Base-by-base conservation (phyloP, 176 grass and related monocot species). In the Urochloa ruziziensis region DNA sequence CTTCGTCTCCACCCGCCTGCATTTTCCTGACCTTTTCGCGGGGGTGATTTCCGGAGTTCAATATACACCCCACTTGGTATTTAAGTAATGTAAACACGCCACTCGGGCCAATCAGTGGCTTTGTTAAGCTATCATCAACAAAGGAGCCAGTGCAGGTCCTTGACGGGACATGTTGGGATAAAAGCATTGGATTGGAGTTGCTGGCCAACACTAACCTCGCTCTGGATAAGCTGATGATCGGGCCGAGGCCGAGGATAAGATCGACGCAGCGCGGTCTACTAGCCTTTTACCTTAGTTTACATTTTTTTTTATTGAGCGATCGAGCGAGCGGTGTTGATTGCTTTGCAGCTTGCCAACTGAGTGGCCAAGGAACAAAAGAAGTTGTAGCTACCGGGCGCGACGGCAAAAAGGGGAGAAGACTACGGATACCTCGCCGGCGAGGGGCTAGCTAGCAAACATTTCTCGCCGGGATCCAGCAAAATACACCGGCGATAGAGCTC, bases 341-440 rank as follows among this genome's bases (percentile, higher is more conserved):
- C n/a, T n/a, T n/a, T 34, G 53, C 42, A 5, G 14, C 15, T 71
- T 71, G 68, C 10, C 48, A 74, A 44, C 8, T 28, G 62, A 65
- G 66, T 17, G 48, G 39, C 13, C 23, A 47, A 65, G 47, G 57
- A 85, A 81, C 70, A 44, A 82, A 78, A 82, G 15, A 54, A 81
- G 54, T 57, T 57, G 23, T 24, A 74, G 43, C n/a, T n/a, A n/a
- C n/a, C n/a, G 23, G 70, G 34, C 43, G 6, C 60, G 56, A 53
- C 46, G 54, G 57, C 68, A 73, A 52, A 16, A 30, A 19, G 23
- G 21, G 21, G 49, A 54, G 16, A 49, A 40, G 60, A 23, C 62
- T 35, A 83, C 28, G 54, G 23, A 63, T 42, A 75, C 34, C 81
- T 91, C 89, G 86, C 77, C 89, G 86, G 86, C 78, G 84, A 71